Conservation (phyloP, 768 basidiomycete genomes). For the Boletus subparvulus region DNA sequence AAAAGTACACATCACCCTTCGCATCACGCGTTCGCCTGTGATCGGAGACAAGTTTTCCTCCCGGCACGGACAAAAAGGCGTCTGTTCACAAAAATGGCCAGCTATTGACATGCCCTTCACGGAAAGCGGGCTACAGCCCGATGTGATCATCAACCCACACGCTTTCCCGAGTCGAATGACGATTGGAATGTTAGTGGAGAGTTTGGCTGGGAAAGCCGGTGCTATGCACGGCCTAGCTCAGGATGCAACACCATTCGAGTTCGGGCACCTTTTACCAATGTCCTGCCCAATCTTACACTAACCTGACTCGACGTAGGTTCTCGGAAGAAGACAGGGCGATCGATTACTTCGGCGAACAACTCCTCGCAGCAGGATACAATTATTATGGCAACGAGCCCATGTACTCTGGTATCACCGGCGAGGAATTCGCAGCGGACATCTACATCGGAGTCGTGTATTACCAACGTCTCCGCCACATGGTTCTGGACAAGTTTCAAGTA, state of each 20-base stretch:
- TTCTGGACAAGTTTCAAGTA: constrained; percentile 99
- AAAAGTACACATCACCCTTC: constrained; percentile 89
- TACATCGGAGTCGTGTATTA: constrained; percentile 99
- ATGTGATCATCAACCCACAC: constrained; percentile 99
- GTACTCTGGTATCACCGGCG: constrained; percentile 99
- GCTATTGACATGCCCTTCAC: constrained; percentile 98
- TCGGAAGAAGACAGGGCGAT: constrained; percentile 96
- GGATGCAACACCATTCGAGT: constrained; percentile 99
- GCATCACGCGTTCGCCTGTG: constrained; percentile 91
- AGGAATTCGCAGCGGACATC: constrained; percentile 98
- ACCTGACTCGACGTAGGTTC: constrained; percentile 53
- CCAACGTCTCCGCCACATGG: constrained; percentile 98
- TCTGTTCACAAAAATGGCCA: constrained; percentile 99
- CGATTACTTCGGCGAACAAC: constrained; percentile 95
- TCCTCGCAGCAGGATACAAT: constrained; percentile 92
- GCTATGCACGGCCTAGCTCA: constrained; percentile 98
- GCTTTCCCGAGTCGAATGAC: constrained; percentile 99
- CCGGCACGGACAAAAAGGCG: constrained; percentile 98
- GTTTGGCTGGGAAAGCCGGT: constrained; percentile 98
- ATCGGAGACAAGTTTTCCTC: constrained; percentile 99
- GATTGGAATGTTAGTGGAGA: constrained; percentile 99
- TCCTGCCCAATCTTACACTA: constrained; percentile 5
- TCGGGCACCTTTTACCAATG: constrained; percentile 29
- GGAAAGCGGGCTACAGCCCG: constrained; percentile 98
- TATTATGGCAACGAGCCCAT: constrained; percentile 99